Base-by-base conservation (phyloP, 2,329 filamentous ascomycete species). In the Scolecobasidium constrictum region DNA sequence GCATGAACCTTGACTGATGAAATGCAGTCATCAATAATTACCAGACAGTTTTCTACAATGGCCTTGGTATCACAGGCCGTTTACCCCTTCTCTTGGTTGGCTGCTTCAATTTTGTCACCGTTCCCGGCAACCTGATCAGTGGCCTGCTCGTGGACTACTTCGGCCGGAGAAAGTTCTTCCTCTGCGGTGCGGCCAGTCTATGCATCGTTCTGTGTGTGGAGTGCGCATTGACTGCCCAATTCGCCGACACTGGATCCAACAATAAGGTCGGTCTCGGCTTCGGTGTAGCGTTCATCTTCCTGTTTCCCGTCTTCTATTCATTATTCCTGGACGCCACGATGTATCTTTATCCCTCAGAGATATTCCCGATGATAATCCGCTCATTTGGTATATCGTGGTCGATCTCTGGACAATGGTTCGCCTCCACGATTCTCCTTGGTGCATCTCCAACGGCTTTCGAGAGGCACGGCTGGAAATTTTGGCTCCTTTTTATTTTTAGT, bases 231-330 rank as follows among this genome's bases (percentile, higher is more conserved):
- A 41, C 45, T 21, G 39, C 38, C n/a, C 31, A 40, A 2, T 49
- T 44, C 41, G 48, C 41, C 2, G 39, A 50, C 18, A 47, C 41
- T 3, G 42, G 44, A 11, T 42, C 42, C 3, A 39, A 33, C 7
- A 50, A 51, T 28, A 44, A 40, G 15, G 44, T 46, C 23, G 49
- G 49, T 6, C 33, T 50, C 17, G 48, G 46, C 15, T 48, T 48
- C 33, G 44, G 46, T 6, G 44, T 50, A 3, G 45, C 44, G 31
- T 51, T 51, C 41, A 49, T 51, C 19, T 49, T 48, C 42, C 34
- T 48, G 12, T 49, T 46, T 28, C 35, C 41, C 12, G 45, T 43
- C 15, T 43, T 43, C 35, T 43, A 31, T 42, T 22, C 20, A 7
- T 33, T 47, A 11, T 47, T 31, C 22, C 36, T 48, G 5, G 47